Evolutionary conservation across 2,329 filamentous ascomycete genomes (phyloP).

Genomic region (Ophiostoma pallidulum): DNA sequence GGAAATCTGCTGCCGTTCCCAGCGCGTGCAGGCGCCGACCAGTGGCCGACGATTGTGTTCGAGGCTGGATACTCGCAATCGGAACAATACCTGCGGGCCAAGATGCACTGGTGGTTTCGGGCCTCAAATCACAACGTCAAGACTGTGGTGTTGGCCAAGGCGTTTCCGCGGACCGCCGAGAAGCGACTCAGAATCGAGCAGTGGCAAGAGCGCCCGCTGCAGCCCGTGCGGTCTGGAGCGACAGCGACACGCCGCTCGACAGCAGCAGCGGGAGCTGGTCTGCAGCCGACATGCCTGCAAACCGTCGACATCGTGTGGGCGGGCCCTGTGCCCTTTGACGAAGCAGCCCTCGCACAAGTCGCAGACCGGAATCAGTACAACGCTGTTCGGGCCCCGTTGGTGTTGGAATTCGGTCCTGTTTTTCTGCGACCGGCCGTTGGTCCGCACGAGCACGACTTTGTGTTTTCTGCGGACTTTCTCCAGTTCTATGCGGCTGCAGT

Average conservation of each 20-base stretch:
- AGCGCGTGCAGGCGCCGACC: not conserved
- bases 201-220: not conserved
- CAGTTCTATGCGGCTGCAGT: no score
- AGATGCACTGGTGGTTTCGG: conserved; percentile 1
- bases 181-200: not conserved
- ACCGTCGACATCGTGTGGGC: not conserved
- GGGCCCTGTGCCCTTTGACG: not conserved
- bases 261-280: not conserved
- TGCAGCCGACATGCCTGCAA: not conserved
- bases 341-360: not conserved
- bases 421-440: conserved; percentile 1
- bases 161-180: not conserved
- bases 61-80: not conserved
- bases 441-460: not conserved
- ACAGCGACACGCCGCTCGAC: not conserved
- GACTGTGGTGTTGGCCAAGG: conserved; percentile 1
- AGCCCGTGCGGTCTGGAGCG: not conserved
- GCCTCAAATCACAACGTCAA: not conserved
- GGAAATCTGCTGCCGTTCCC: not conserved
- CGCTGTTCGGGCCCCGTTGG: not conserved
- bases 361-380: not conserved
- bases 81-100: not conserved
- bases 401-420: not conserved
- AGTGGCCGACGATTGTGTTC: conserved; percentile 1
- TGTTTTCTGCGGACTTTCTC: not conserved